These are phyloP conservation scores for Choiromyces venosus DNA, from an alignment of 495 filamentous ascomycete species.

Conservation along the genomic window DNA sequence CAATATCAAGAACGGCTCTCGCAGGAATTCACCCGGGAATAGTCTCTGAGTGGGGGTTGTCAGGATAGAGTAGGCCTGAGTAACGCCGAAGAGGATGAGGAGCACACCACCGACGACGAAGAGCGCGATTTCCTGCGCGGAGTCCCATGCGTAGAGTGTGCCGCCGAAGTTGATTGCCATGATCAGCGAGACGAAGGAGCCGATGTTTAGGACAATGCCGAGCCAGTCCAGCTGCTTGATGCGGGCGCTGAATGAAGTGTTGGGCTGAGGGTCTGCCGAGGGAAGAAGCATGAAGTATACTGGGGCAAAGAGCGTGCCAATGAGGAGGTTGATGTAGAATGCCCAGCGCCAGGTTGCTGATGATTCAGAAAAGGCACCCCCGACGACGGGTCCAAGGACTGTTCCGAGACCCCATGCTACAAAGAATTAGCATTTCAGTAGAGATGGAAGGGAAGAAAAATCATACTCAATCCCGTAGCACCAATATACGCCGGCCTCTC, in stretches of 20 bases:
- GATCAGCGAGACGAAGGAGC: conserved; percentile 45
- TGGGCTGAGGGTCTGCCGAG: conserved; percentile 46
- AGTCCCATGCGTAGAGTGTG: conserved; percentile 51
- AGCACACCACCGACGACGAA: conserved; percentile 53
- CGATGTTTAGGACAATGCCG: conserved; percentile 47
- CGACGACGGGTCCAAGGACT: conserved; percentile 22
- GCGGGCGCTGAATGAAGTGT: conserved; percentile 42
- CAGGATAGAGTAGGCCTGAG: conserved; percentile 52
- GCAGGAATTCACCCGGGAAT: conserved; percentile 54
- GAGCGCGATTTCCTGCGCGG: conserved; percentile 51
- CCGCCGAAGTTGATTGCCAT: conserved; percentile 57
- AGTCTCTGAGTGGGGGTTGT: conserved; percentile 49
- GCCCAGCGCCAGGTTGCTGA: conserved; percentile 42
- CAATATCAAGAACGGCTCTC: conserved; percentile 46
- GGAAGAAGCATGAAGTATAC: conserved; percentile 56
- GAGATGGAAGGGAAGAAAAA: neutral
- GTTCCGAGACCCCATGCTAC: conserved; percentile 26
- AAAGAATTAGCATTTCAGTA: neutral
- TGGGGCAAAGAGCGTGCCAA: conserved; percentile 53
- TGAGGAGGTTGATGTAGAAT: conserved; percentile 66
- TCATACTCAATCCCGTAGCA: conserved; percentile 25
- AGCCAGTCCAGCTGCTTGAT: conserved; percentile 48
- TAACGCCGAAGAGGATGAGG: conserved; percentile 48
- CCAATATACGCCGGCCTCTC: conserved; percentile 52
- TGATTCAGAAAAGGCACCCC: conserved; percentile 24